Conservation (phyloP, 2,329 filamentous ascomycete species). For the Cladobotryum mycophilum region DNA sequence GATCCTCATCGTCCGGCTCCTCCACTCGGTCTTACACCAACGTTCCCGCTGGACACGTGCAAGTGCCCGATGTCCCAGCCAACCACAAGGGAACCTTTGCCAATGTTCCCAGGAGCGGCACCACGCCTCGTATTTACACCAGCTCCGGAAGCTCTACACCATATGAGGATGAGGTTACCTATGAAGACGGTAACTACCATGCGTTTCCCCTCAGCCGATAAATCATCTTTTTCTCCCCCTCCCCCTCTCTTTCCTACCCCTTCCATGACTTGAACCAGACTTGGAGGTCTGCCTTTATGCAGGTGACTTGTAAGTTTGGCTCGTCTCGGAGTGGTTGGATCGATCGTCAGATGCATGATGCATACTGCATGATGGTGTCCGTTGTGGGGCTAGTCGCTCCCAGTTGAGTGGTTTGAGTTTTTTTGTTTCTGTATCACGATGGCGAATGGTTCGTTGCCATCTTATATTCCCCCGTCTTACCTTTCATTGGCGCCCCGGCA, state of each 20-base stretch:
- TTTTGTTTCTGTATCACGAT: slow-evolving; percentile 1
- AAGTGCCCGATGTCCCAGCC: slow-evolving; percentile 17
- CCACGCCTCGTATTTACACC: slow-evolving; percentile 21
- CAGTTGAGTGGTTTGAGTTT: slow-evolving; percentile 1
- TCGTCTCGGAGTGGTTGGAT: neutral
- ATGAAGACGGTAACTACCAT: slow-evolving; percentile 32
- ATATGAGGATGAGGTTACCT: slow-evolving; percentile 19
- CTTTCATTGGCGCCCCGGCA: neutral
- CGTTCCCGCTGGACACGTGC: slow-evolving; percentile 22
- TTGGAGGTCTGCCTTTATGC: neutral
- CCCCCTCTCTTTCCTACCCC: neutral
- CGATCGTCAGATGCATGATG: neutral
- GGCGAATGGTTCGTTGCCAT: neutral
- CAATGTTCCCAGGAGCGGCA: slow-evolving; percentile 24
- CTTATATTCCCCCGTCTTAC: neutral
- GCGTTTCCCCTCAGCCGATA: slow-evolving; percentile 28
- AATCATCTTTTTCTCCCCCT: neutral
- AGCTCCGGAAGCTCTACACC: slow-evolving; percentile 14
- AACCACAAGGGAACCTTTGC: slow-evolving; percentile 20
- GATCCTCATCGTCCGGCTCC: slow-evolving; percentile 21
- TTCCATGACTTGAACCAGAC: neutral
- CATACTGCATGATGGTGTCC: slow-evolving; percentile 6
- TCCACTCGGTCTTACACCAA: slow-evolving; percentile 22
- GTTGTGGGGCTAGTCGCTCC: slow-evolving; percentile 7
- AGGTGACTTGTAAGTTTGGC: neutral